Evolutionary conservation across 2,329 filamentous ascomycete species (phyloP), one percentile per base, ranked within the genome.

Genomic region (Didymella pomorum): DNA sequence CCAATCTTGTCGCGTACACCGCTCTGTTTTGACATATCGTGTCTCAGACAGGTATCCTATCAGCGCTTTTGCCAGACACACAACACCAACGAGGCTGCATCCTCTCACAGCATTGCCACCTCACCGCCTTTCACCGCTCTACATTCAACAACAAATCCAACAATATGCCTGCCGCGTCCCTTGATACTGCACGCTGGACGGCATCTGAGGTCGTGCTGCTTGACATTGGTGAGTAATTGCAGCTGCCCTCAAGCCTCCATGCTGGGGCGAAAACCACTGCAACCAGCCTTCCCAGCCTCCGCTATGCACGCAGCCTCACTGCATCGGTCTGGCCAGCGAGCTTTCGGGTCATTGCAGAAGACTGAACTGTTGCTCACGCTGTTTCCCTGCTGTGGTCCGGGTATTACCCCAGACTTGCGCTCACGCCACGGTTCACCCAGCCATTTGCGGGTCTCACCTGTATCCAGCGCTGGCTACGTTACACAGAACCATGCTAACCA

Each of bases 141-240:
- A 41, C 42, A 3, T 18, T 47, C 56, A 56, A 57, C 52, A 67
- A 60, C 42, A 63, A 51, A 58, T 61, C 52, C 60, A 58, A 57
- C 63, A 69, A 58, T 61, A 73, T 72, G 72, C 62, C 67, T 63
- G 57, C 52, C 63, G 68, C 65, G 33, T 60, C 67, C 31, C 59
- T 76, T 60, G 63, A 76, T 56, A 23, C 31, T 58, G 64, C 52
- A 58, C 71, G 72, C 60, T 76, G 73, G 72, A 61, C 49, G 45
- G 53, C 57, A 65, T 68, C 81, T 52, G 81, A 82, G 69, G 80
- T 82, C 33, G 78, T 85, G 67, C 74, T 87, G 68, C 81, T 87
- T 65, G 84, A 86, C 74, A 86, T 87, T 72, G 84, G 84, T 87
- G 80, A 80, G 81, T 77, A 50, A 51, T 42, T 37, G 59, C 58